Evolutionary conservation across 2,329 filamentous ascomycete genomes (phyloP), one percentile per base, ranked within the genome.

Genomic region (Fusarium mexicanum): DNA sequence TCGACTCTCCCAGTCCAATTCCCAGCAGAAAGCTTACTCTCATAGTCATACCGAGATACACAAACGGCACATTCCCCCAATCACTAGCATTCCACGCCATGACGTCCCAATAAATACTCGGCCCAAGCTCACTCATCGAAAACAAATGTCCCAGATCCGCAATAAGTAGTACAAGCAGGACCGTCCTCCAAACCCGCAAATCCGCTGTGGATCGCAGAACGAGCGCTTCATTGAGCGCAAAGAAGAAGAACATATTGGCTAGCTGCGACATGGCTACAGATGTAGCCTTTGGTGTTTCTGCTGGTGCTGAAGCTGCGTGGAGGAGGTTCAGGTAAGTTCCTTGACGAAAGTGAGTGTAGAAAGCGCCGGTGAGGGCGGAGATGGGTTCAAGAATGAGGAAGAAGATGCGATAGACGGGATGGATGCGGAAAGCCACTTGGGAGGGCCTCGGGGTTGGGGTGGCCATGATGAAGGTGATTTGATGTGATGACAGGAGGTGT

Each of bases 101-200:
- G 35, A 89, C 84, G 73, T 89, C 85, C 86, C 89, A 93, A 81
- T 92, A 94, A n/a, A 94, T 84, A 14, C 84, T 82, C 18, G 80
- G 73, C 0, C 93, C 93, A 37, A 92, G 84, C 35, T 84, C 84
- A 41, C 85, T 83, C 67, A 95, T 87, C 41, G 90, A 90, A 81
- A 91, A 93, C 63, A 95, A 83, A 81, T 95, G 93, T 8, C 93
- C 93, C 40, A 94, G 80, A 81, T 96, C 93, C n/a, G 92, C 93
- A 22, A 95, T 80, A 38, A 95, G 86, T 67, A 95, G 84, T 43
- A 88, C 91, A 51, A 92, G 83, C 9, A 95, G 84, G 33, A 95
- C 85, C 3, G 89, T 86, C 73, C 85, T 87, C 93, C 93, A 96
- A 65, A 96, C 93, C 31, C 86, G 85, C 40, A 91, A 79, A 83